Evolutionary conservation across 1,284 basidiomycete genomes (phyloP).

Genomic region (Cutaneotrichosporon dermatis): DNA sequence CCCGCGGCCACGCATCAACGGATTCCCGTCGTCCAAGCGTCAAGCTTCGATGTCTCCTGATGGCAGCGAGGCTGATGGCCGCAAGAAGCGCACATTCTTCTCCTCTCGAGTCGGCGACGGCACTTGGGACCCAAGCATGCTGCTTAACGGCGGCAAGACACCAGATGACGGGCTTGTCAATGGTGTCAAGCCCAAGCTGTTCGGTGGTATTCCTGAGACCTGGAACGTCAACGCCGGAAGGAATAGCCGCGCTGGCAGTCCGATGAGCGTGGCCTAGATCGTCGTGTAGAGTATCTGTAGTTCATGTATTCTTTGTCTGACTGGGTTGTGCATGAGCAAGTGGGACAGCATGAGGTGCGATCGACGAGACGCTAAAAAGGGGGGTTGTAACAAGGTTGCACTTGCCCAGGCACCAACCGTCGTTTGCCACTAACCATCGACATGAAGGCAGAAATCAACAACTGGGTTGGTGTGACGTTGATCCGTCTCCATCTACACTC

Average conservation of each 20-base stretch:
- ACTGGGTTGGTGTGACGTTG: too few relatives aligned
- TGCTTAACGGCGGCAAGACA: slow-evolving; percentile 12
- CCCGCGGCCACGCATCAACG: slow-evolving; percentile 19
- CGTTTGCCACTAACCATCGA: too few relatives aligned
- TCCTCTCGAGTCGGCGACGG: slow-evolving; percentile 17
- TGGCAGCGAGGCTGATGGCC: slow-evolving; percentile 15
- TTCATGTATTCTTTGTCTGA: neutral
- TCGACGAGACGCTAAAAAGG: too few relatives aligned
- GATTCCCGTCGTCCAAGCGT: slow-evolving; percentile 19
- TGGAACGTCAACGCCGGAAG: slow-evolving; percentile 17
- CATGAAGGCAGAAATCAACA: too few relatives aligned
- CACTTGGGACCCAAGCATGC: slow-evolving; percentile 17
- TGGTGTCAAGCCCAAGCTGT: slow-evolving; percentile 23
- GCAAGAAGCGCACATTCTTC: slow-evolving; percentile 26
- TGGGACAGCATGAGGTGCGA: too few relatives aligned
- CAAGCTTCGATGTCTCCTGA: slow-evolving; percentile 16
- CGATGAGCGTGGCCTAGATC: slow-evolving; percentile 12
- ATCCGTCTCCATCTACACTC: too few relatives aligned
- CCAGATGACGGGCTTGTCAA: slow-evolving; percentile 17
- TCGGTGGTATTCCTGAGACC: slow-evolving; percentile 23
- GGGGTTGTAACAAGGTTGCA: too few relatives aligned
- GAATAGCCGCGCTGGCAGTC: slow-evolving; percentile 27
- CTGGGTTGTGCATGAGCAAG: too few relatives aligned
- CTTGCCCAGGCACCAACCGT: too few relatives aligned
- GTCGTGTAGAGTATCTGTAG: slow-evolving; percentile 2